Base-by-base conservation (phyloP, 1,139 yeast species). In the Blastobotrys petasosporus region DNA sequence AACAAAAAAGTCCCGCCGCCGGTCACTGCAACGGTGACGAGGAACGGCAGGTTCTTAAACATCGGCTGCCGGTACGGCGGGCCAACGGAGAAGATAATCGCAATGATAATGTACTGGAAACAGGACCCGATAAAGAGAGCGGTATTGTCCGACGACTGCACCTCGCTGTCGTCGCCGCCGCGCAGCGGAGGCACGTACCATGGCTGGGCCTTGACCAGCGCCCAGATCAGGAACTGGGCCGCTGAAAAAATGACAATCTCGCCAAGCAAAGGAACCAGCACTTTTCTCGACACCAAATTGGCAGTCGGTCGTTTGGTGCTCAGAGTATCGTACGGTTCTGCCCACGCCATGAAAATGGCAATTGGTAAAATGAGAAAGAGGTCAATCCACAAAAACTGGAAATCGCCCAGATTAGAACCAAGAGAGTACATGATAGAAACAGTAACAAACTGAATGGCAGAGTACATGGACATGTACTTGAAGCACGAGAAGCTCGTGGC, bases 331-430 rank as follows among this genome's bases (percentile, higher is more conserved):
- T 71, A 82, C 0, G 99, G 95, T 58, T 82, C 79, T 1, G 97
- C 81, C 97, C 98, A 90, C 6, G 97, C 90, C 98, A 94, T 70
- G 67, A 88, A 88, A 8, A 92, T 80, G 0, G 98, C 98, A 59
- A 92, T 77, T 4, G 99, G 99, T 47, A 92, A 75, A 57, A 92
- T 94, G 62, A 92, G 71, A 53, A 85, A 79, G 63, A 92, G 67
- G 67, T 92, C 99, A 65, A 92, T 92, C 77, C 90, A 88, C 55
- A 92, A 70, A 61, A 92, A 92, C 67, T 92, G 98, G 68, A 94
- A 90, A 65, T 92, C 98, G n/a, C 98, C 98, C 51, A 94, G 70
- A 61, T 94, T 92, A 4, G 95, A 82, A 3, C 98, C 98, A 46
- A 86, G 75, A 54, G 85, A 80, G 68, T 92, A 92, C 51, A 92